Base-by-base conservation (phyloP, 2,329 filamentous ascomycete genomes). In the Hypoxylon rubiginosum region DNA sequence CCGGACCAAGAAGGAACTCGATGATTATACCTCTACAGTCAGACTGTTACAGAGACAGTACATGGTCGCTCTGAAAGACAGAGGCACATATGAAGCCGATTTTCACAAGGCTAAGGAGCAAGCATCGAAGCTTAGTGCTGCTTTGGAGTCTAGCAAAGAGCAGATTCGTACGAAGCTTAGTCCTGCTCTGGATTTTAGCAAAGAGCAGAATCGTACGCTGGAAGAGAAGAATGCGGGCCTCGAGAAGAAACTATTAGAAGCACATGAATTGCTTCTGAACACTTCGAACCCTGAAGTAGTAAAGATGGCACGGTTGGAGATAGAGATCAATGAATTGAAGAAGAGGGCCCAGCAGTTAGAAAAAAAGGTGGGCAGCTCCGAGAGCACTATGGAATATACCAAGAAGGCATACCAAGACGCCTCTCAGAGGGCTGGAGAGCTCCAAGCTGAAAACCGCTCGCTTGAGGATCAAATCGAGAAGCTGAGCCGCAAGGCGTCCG, bases 331-430 rank as follows among this genome's bases (percentile, higher is more conserved):
- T 2, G 81, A 83, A 41, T 76, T 77, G 0, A 79, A 79, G 19
- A 73, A 80, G 4, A 79, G 80, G 56, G 77, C 80, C 4, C 76
- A 81, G 3, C 64, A 71, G 5, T 72, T 82, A 3, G 79, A 84
- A 68, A 82, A 81, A 71, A 81, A 79, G 55, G 36, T 78, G 2
- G 66, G 70, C 2, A 71, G 70, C 13, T 67, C 76, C 1, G 77
- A 84, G 28, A 80, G 79, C 13, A 86, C 89, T 3, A 79, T 84
- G 26, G 86, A 88, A 1, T 92, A 89, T 71, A 79, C 83, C 11
- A 84, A 86, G 56, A 81, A 82, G 3, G 80, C 84, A 9, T 92
- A 91, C 71, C 89, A 91, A 70, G 81, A 85, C 21, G 84, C 85
- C 0, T 87, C 86, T 8, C 82, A 82, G 32, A 75, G 80, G 1